Evolutionary conservation across 441 rosid species (phyloP), one percentile per base, ranked within the genome.

Genomic region (Melastoma candidum): DNA sequence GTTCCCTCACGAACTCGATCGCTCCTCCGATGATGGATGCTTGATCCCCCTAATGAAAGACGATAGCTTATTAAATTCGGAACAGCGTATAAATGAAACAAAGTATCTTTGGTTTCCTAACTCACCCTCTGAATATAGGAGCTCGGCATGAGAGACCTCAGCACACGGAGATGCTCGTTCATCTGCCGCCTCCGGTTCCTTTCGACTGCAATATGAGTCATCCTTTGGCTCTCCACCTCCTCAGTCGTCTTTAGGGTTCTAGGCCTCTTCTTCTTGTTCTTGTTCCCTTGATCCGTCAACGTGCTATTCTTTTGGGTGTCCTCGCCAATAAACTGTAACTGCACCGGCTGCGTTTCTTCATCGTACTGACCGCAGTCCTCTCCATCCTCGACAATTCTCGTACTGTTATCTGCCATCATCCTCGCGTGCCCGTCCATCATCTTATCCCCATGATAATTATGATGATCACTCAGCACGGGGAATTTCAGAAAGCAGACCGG

Each of bases 191-290:
- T 74, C 36, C 98, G 66, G 60, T 85, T 90, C 57, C 98, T 76
- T 63, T 90, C 98, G 0, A 90, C 95, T 0, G 98, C 96, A 12
- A 90, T 90, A 54, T 90, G 98, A 60, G 90, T 83, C 95, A 85
- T 84, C 48, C 98, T 41, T 58, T 90, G 96, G 76, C 87, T 90
- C 59, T 87, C 96, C 0, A 90, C 96, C 71, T 90, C 96, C 66
- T 87, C 90, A 46, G 73, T 90, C n/a, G 96, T 83, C 74, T 90
- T 90, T 49, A 72, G 47, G 3, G 74, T 72, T 69, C 88, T 75
- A 8, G 93, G 78, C 58, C 95, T 75, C 73, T 87, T 87, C 46
- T 88, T 78, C 77, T 87, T 90, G 68, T 61, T 80, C 73, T 87
- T 90, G 45, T 56, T 62, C 48, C 12, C 55, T 43, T 54, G 54